Evolutionary conservation across 768 basidiomycete species (phyloP), one percentile per base, ranked within the genome.

Genomic region (Coprinopsis strossmayeri): DNA sequence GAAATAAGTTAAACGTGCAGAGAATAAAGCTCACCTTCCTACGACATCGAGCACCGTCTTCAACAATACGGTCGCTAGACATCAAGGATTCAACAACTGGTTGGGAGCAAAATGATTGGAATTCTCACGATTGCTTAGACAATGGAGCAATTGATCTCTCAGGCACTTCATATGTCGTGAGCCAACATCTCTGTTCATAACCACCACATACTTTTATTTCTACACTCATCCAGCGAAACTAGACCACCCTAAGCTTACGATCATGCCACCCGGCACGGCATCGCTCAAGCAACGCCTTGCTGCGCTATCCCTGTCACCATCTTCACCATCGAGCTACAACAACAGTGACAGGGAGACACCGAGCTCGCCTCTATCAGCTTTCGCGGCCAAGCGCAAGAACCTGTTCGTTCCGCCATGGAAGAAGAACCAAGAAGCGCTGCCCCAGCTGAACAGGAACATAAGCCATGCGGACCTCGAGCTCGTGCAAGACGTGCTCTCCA

Each of bases 251-350:
- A n/a, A n/a, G n/a, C n/a, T n/a, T n/a, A n/a, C n/a, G n/a, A n/a
- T n/a, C n/a, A 57, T 57, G 57, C 54, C 57, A 24, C 57, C 54
- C 4, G 55, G 57, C 51, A 54, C 65, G 24, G 60, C 76, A 18
- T 79, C 64, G 42, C 71, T 87, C 50, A 87, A 84, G 64, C 84
- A 87, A 58, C 67, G 79, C 50, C 73, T 87, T 5, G 76, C 82
- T 15, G 78, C 82, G 0, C 72, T 87, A 24, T 77, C 82, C 9
- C 62, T 77, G 2, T 71, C 79, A 3, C 58, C 70, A 3, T 79
- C 79, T 1, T 69, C 73, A n/a, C 73, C 77, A 0, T 67, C 74
- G 0, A 60, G 72, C 7, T 63, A 69, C 3, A 51, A 61, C 47
- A 50, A 34, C 27, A n/a, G n/a, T n/a, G 39, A 45, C 9, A 24